phyloP scores from a whole-genome alignment of 495 filamentous ascomycete genomes.

The Penicillium lagena region DNA sequence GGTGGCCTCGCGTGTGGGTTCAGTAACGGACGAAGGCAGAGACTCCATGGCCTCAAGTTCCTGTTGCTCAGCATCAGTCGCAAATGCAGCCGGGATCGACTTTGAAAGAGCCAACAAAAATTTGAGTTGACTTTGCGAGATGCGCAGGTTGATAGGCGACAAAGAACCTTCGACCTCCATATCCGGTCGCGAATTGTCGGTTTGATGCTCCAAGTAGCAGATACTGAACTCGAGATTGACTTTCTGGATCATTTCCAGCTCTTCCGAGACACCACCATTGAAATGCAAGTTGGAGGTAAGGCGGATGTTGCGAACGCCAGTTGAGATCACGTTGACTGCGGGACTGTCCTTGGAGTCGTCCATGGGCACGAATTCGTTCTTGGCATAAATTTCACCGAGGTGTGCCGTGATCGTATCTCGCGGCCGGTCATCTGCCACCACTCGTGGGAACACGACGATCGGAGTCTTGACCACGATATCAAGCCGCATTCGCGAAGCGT shows the following conservation, averaged over 20 bases:
- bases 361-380: constrained; percentile 81
- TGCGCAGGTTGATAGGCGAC: constrained; percentile 82
- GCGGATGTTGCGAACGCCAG: constrained; percentile 86
- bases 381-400: constrained; percentile 93
- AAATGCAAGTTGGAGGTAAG: constrained; percentile 89
- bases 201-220: constrained; percentile 79
- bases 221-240: constrained; percentile 89
- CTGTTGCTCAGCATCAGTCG: constrained; percentile 64
- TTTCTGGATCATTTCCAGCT: constrained; percentile 92
- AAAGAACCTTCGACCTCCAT: constrained; percentile 85
- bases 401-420: constrained; percentile 87
- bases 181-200: constrained; percentile 74
- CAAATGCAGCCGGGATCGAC: constrained; percentile 82
- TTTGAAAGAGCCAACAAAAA: constrained; percentile 78
- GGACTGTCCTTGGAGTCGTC: constrained; percentile 63
- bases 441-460: constrained; percentile 85
- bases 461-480: constrained; percentile 90
- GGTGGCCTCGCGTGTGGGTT: constrained; percentile 36
- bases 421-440: constrained; percentile 53
- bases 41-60: constrained; percentile 59
- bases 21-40: constrained; percentile 49
- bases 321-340: constrained; percentile 81
- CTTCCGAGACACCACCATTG: constrained; percentile 61
- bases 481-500: constrained; percentile 82
- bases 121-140: constrained; percentile 86